A percentile compares a stretch with the other conserved stretches of the same genome.
These are phyloP conservation scores for Obelidium mucronatum DNA, from an alignment of 192 early-diverging fungal species.

Conservation along the genomic window DNA sequence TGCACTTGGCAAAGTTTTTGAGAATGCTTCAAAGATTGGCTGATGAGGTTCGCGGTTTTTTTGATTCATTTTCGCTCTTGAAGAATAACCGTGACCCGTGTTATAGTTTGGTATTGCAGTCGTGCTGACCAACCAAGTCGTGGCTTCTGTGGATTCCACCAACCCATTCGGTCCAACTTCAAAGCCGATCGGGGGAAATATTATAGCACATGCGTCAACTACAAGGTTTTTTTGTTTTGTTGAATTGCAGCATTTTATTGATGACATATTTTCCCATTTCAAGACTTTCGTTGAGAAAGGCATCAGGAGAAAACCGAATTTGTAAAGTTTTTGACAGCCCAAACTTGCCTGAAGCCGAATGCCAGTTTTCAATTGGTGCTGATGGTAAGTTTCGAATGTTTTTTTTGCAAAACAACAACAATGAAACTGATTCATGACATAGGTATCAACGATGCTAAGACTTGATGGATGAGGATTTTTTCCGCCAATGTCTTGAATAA, in stretches of 20 bases:
- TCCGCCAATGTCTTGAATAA: neutral
- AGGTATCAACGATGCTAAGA: conserved; percentile 17
- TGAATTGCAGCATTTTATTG: neutral
- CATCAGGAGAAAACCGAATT: conserved; percentile 86
- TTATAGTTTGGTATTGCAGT: conserved; percentile 91
- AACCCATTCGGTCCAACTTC: conserved; percentile 80
- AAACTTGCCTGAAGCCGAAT: conserved; percentile 89
- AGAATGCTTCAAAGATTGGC: conserved; percentile 84
- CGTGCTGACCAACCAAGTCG: conserved; percentile 98
- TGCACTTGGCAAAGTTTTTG: conserved; percentile 92
- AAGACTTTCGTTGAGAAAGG: conserved; percentile 92
- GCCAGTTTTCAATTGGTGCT: conserved; percentile 86
- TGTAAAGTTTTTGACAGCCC: conserved; percentile 99
- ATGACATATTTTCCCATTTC: no score
- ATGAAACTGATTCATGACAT: neutral
- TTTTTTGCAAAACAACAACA: neutral
- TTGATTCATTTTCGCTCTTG: neutral
- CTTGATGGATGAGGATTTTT: neutral
- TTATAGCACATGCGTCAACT: conserved; percentile 97
- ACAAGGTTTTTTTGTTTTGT: conserved; percentile 70
- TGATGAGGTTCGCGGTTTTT: conserved; percentile 72
- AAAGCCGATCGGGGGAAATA: conserved; percentile 98
- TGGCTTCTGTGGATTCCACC: conserved; percentile 89
- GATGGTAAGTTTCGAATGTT: conserved; percentile 61
- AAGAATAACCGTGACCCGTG: neutral